Evolutionary conservation across 106 monocot genomes (phyloP).

Genomic region (Narthecium ossifragum): DNA sequence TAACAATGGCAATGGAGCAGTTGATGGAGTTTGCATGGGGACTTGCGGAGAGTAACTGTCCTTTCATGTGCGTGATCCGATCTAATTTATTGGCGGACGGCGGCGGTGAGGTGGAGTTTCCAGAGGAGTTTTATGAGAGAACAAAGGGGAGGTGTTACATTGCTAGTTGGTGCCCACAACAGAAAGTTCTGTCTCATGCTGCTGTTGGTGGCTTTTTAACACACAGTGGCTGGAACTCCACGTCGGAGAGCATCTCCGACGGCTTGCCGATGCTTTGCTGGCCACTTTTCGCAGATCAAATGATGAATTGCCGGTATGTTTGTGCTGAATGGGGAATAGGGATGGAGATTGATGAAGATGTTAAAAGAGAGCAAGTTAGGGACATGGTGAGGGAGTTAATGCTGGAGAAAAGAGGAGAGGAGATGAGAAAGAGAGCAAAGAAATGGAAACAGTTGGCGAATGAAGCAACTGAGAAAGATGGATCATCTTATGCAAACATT

Average conservation of each 20-base stretch:
- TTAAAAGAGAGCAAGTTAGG: conserved; percentile 37
- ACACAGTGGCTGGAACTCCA: conserved; percentile 86
- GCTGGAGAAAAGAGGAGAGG: conserved; percentile 31
- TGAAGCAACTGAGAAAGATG: conserved; percentile 16
- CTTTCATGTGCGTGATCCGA: conserved; percentile 55
- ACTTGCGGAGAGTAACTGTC: conserved; percentile 21
- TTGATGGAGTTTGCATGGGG: conserved; percentile 65
- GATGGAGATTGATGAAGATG: conserved; percentile 54
- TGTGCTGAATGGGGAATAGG: conserved; percentile 53
- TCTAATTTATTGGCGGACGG: conserved; percentile 40
- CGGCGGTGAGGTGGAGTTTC: conserved; percentile 11
- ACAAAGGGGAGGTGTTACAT: conserved; percentile 28
- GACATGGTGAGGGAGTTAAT: conserved; percentile 48
- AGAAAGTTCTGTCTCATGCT: conserved; percentile 40
- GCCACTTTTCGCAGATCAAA: conserved; percentile 72
- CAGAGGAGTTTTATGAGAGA: conserved; percentile 24
- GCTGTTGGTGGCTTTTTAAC: conserved; percentile 57
- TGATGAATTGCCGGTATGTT: conserved; percentile 46
- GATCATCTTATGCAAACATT: conserved; percentile 29
- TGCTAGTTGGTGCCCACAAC: conserved; percentile 55
- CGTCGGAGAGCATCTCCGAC: conserved; percentile 40
- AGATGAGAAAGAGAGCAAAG: conserved; percentile 30
- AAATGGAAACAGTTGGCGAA: conserved; percentile 39
- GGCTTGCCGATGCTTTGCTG: conserved; percentile 70
- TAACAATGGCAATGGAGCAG: conserved; percentile 36